Conservation (phyloP, 371 early-diverging fungal genomes). For the Lichtheimia hyalospora region DNA sequence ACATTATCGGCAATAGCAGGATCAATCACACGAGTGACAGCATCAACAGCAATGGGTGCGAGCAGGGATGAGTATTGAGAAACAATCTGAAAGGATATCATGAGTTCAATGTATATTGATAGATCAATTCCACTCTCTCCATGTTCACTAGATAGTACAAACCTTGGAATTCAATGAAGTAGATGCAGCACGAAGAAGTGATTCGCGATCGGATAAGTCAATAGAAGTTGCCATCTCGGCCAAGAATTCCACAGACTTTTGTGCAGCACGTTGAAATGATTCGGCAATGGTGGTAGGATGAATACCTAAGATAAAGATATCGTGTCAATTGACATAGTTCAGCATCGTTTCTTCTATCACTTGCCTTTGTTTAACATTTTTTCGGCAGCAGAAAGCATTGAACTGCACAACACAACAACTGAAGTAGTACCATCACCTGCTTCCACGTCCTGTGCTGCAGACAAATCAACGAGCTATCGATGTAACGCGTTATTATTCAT, state of each 20-base stretch:
- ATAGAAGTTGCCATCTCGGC: slow-evolving; percentile 81
- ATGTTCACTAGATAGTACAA: not conserved
- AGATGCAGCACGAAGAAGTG: slow-evolving; percentile 88
- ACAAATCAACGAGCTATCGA: slow-evolving; percentile 89
- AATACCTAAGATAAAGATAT: slow-evolving; percentile 55
- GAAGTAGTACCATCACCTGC: slow-evolving; percentile 99
- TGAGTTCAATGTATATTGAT: too few relatives aligned
- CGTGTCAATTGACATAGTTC: not conserved
- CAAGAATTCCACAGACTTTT: slow-evolving; percentile 81
- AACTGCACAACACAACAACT: slow-evolving; percentile 97
- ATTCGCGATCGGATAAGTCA: slow-evolving; percentile 83
- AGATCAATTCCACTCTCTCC: too few relatives aligned
- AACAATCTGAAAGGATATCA: slow-evolving; percentile 68
- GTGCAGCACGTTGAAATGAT: slow-evolving; percentile 86
- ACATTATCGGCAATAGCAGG: slow-evolving; percentile 83
- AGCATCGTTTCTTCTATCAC: not conserved
- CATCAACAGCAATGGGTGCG: slow-evolving; percentile 97
- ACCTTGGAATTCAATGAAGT: slow-evolving; percentile 97
- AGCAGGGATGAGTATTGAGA: slow-evolving; percentile 94
- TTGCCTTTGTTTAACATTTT: slow-evolving; percentile 89
- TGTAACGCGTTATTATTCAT: not conserved
- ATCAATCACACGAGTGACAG: slow-evolving; percentile 92
- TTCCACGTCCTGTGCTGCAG: slow-evolving; percentile 99
- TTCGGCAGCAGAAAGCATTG: slow-evolving; percentile 88
- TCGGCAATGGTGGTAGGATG: slow-evolving; percentile 97